phyloP scores from a whole-genome alignment of 257 asterid species.

The Datura wrightii region DNA sequence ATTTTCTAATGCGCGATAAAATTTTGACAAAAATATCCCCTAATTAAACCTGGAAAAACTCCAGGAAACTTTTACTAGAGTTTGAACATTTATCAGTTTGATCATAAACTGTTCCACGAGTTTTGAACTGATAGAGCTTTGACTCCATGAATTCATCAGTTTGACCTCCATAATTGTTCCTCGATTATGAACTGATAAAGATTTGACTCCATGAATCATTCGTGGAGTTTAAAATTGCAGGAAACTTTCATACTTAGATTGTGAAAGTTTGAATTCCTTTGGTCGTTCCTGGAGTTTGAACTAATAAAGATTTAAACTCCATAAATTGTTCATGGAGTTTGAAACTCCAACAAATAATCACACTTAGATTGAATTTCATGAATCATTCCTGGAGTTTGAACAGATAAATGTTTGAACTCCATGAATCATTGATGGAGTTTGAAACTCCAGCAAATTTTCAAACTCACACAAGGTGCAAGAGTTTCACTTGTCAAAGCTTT shows the following conservation, averaged over 20 bases:
- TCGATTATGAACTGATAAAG: neutral
- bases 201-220: neutral
- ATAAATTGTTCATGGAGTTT: neutral
- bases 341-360: neutral
- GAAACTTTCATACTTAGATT: neutral
- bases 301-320: neutral
- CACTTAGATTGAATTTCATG: neutral
- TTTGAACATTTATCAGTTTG: neutral
- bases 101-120: neutral
- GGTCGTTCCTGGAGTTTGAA: neutral
- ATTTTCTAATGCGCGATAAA: neutral
- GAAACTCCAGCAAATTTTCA: neutral
- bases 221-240: neutral
- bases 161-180: neutral
- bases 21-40: neutral
- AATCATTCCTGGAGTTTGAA: neutral
- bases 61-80: neutral
- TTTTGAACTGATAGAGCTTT: neutral
- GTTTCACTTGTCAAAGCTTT: no score
- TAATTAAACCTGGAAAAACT: neutral
- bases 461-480: neutral
- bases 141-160: slow-evolving; percentile 12
- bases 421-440: neutral
- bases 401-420: neutral
- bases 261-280: neutral